Percentiles rank a stretch among this genome's conserved stretches.
Evolutionary conservation across 2,329 filamentous ascomycete genomes (phyloP).

Genomic region (Penicillium sp.): DNA sequence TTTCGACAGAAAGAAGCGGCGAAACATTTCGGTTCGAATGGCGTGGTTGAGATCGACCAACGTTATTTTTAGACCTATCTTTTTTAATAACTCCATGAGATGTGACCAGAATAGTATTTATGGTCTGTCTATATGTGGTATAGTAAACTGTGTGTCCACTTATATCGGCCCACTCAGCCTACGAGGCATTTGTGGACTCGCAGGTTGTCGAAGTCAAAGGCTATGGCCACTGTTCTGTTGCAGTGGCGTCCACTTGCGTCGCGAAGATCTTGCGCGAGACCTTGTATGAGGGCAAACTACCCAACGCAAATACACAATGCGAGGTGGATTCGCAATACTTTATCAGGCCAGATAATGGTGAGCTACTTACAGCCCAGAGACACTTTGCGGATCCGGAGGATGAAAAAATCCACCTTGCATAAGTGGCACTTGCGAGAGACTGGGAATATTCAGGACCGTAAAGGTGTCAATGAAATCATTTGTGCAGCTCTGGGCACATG

Average conservation of each 20-base stretch:
- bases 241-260: constrained; percentile 21
- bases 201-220: constrained; percentile 24
- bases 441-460: not conserved
- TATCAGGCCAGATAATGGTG: not conserved
- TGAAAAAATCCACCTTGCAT: constrained; percentile 5
- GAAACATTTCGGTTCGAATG: not conserved
- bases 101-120: too few species aligned
- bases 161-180: constrained; percentile 18
- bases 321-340: constrained; percentile 14
- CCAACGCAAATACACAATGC: constrained; percentile 12
- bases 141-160: constrained; percentile 17
- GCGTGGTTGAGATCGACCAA: too few species aligned
- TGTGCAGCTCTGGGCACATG: too few species aligned
- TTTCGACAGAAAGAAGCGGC: not conserved
- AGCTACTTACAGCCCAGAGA: not conserved
- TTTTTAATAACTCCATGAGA: too few species aligned
- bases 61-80: too few species aligned
- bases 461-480: too few species aligned
- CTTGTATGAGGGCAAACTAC: constrained; percentile 22
- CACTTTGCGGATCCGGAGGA: constrained; percentile 8
- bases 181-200: constrained; percentile 23
- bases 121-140: too few species aligned
- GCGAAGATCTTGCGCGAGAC: constrained; percentile 20
- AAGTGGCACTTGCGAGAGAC: constrained; percentile 1
- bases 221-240: constrained; percentile 24